These are phyloP conservation scores for Spiraea crenata DNA, from an alignment of 331 rosid genomes.

Conservation along the genomic window DNA sequence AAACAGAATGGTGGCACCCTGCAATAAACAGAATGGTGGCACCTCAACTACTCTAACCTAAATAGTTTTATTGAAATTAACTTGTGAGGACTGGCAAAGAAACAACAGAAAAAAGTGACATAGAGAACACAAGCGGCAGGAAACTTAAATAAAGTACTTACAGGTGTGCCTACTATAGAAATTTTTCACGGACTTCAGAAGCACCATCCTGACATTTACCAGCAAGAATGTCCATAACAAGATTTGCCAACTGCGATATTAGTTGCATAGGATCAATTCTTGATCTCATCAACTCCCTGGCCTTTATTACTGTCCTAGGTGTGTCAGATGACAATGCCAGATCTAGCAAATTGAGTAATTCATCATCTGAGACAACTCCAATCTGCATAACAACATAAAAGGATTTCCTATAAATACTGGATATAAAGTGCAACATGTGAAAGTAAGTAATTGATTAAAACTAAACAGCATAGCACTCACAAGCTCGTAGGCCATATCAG, in stretches of 20 bases:
- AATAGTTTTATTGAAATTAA: too few species aligned
- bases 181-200: constrained; percentile 55
- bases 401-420: background rate
- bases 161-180: constrained; percentile 51
- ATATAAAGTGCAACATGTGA: background rate
- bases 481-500: constrained; percentile 62
- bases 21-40: constrained; percentile 11
- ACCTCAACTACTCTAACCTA: background rate
- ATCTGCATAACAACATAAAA: constrained; percentile 47
- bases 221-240: constrained; percentile 89
- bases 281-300: constrained; percentile 80
- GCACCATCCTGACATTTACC: constrained; percentile 56
- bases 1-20: constrained; percentile 8
- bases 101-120: too few species aligned
- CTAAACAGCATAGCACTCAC: constrained; percentile 43
- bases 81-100: background rate
- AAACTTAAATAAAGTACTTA: constrained; percentile 32
- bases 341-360: constrained; percentile 79
- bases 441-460: constrained; percentile 14
- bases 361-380: constrained; percentile 78
- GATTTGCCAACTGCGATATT: constrained; percentile 78
- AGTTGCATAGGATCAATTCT: constrained; percentile 84
- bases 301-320: constrained; percentile 70
- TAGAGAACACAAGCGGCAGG: background rate
- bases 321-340: constrained; percentile 83